phyloP scores from a whole-genome alignment of 768 basidiomycete species.

The Piloderma croceum region DNA sequence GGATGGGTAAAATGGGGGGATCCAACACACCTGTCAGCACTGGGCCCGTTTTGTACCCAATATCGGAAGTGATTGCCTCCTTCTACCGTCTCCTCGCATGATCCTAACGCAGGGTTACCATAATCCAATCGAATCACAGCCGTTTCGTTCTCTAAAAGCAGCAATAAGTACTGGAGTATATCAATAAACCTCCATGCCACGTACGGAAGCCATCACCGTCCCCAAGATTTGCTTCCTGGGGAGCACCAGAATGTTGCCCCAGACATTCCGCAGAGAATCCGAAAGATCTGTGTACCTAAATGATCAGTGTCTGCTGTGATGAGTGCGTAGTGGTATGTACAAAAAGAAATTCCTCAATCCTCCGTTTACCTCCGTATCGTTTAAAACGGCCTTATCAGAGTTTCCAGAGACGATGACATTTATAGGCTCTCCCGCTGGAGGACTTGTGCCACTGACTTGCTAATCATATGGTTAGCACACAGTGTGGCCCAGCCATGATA shows the following conservation, averaged over 20 bases:
- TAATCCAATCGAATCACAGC: conserved; percentile 85
- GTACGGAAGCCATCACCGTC: conserved; percentile 72
- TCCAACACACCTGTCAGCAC: conserved; percentile 48
- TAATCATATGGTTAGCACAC: conserved; percentile 20
- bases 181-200: conserved; percentile 20
- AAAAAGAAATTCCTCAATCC: conserved; percentile 79
- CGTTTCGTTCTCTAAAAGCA: conserved; percentile 63
- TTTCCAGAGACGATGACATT: conserved; percentile 76
- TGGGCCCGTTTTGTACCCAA: conserved; percentile 72
- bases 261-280: conserved; percentile 75
- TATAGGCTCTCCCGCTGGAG: conserved; percentile 78
- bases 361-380: conserved; percentile 53
- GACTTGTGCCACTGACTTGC: conserved; percentile 54
- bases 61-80: conserved; percentile 89
- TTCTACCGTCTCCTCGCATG: conserved; percentile 79
- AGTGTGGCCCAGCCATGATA: background rate
- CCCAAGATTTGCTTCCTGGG: conserved; percentile 74
- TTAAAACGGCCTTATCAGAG: conserved; percentile 66
- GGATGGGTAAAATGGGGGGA: background rate
- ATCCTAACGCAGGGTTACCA: conserved; percentile 71
- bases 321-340: conserved; percentile 38
- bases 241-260: conserved; percentile 67
- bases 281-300: conserved; percentile 46
- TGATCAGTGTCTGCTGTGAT: background rate
- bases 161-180: conserved; percentile 2